phyloP scores from a whole-genome alignment of 495 filamentous ascomycete species.

The Halenospora varia region DNA sequence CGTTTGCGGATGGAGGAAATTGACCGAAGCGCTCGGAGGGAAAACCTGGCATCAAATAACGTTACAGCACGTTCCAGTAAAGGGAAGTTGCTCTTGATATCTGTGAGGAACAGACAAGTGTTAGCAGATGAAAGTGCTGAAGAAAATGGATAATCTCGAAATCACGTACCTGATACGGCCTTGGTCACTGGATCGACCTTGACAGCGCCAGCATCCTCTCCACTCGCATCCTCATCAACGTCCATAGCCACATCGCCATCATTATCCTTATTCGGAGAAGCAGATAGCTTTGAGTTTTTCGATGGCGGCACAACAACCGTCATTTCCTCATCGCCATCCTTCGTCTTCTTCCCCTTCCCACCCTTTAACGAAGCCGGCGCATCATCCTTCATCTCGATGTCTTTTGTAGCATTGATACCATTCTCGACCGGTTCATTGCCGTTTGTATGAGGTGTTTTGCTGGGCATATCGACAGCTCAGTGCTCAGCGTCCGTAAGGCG shows the following conservation, averaged over 20 bases:
- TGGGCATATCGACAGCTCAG: constrained; percentile 40
- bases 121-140: constrained; percentile 1
- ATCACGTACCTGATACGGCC: constrained; percentile 48
- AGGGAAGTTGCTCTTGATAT: constrained; percentile 90
- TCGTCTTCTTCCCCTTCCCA: constrained; percentile 61
- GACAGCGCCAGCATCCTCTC: constrained; percentile 20
- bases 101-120: constrained; percentile 36
- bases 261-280: constrained; percentile 51
- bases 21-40: constrained; percentile 86
- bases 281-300: constrained; percentile 64
- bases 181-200: constrained; percentile 61
- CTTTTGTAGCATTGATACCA: constrained; percentile 69
- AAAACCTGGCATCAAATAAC: constrained; percentile 92
- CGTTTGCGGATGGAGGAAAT: constrained; percentile 94
- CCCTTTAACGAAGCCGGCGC: constrained; percentile 50
- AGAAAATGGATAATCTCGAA: background rate
- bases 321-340: constrained; percentile 69
- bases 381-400: constrained; percentile 81
- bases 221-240: constrained; percentile 51
- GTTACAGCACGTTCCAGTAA: constrained; percentile 88
- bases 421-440: constrained; percentile 70
- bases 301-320: constrained; percentile 80
- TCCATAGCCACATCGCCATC: constrained; percentile 76
- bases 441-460: constrained; percentile 68
- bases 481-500: constrained; percentile 5